phyloP scores from a whole-genome alignment of 805 yeast species.

The Metschnikowia kunwiensis region DNA sequence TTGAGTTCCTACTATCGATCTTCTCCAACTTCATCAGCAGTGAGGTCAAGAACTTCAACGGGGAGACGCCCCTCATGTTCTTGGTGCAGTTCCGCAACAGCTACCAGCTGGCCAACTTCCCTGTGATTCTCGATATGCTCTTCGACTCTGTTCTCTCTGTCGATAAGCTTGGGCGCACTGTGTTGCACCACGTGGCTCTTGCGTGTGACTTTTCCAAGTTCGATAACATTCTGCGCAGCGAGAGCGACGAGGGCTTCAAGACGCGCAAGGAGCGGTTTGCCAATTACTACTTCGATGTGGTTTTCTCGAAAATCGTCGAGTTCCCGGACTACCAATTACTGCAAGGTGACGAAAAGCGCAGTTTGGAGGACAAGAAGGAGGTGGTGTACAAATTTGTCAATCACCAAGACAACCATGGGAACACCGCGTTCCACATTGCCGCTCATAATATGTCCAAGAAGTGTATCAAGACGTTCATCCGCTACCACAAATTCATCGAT shows the following conservation, averaged over 20 bases:
- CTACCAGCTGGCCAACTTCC: constrained; percentile 37
- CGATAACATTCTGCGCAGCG: constrained; percentile 5
- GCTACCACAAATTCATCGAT: constrained; percentile 25
- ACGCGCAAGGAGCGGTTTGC: constrained; percentile 37
- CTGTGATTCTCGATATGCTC: constrained; percentile 32
- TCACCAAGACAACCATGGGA: constrained; percentile 90
- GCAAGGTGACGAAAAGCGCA: constrained; percentile 14
- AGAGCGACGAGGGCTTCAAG: constrained; percentile 7
- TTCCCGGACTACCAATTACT: constrained; percentile 24
- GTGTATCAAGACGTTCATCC: constrained; percentile 25
- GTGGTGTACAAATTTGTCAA: constrained; percentile 57
- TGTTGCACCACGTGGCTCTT: constrained; percentile 40
- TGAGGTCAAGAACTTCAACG: constrained; percentile 70
- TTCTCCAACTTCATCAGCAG: constrained; percentile 68
- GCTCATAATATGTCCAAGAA: constrained; percentile 42
- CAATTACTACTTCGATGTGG: constrained; percentile 37
- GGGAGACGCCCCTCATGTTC: constrained; percentile 77
- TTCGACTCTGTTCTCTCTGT: constrained; percentile 36
- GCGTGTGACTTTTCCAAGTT: constrained; percentile 21
- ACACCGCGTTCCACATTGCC: constrained; percentile 90
- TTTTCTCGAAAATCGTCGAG: constrained; percentile 34
- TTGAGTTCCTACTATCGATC: constrained; percentile 56
- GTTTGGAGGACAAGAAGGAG: constrained; percentile 22
- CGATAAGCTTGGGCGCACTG: constrained; percentile 40
- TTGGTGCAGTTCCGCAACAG: constrained; percentile 40